Conservation (phyloP, 2,329 filamentous ascomycete genomes). For the Thielaviopsis populi region DNA sequence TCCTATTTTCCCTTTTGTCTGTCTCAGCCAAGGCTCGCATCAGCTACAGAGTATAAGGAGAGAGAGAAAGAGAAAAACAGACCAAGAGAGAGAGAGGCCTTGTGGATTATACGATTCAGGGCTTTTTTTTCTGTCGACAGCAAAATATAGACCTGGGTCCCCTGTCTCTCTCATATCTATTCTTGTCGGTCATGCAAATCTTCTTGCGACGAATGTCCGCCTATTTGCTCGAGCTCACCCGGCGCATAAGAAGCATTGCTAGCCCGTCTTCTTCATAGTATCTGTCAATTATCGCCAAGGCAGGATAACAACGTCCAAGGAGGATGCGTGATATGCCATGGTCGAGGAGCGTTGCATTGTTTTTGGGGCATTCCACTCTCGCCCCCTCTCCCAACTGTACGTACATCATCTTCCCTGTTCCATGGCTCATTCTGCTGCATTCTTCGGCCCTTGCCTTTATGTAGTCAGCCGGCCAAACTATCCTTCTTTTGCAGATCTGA, state of each 20-base stretch:
- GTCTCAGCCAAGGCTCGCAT: neutral
- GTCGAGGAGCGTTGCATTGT: neutral
- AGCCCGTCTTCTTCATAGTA: neutral
- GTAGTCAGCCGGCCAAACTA: no score
- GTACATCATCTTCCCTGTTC: neutral
- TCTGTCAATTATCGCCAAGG: neutral
- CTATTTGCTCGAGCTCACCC: neutral
- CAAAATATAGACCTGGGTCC: neutral
- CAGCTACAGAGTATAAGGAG: neutral
- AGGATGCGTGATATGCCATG: neutral
- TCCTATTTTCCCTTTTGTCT: neutral
- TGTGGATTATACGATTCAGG: no score
- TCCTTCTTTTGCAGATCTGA: neutral
- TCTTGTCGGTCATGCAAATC: neutral
- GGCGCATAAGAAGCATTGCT: neutral
- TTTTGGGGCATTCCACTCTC: neutral
- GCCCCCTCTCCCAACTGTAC: neutral
- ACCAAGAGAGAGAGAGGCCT: no score
- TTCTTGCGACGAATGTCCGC: neutral
- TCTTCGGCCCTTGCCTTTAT: neutral
- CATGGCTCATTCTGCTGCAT: neutral
- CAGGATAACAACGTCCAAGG: neutral
- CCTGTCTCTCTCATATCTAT: neutral
- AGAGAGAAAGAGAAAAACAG: neutral
- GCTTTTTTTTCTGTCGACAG: neutral